Evolutionary conservation across 2,329 filamentous ascomycete genomes (phyloP).

Genomic region (Pestalotiopsis sp.): DNA sequence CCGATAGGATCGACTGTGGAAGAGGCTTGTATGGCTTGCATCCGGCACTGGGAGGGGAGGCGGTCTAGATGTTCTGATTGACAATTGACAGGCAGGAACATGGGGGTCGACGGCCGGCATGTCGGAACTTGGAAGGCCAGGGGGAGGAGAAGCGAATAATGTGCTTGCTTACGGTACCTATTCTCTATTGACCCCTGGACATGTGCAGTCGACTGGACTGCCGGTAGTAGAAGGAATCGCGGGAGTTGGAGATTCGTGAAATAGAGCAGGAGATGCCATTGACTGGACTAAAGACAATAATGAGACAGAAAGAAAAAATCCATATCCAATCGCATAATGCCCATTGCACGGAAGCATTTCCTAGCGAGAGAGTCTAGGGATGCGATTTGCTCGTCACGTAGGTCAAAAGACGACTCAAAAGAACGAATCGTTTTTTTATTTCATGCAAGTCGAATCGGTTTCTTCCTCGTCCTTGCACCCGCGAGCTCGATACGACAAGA

Average conservation of each 20-base stretch:
- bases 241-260: background rate
- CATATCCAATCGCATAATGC: background rate
- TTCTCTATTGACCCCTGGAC: background rate
- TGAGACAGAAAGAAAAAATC: background rate
- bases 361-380: background rate
- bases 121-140: background rate
- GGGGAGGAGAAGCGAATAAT: background rate
- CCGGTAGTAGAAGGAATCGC: background rate
- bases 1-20: background rate
- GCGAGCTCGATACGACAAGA: background rate
- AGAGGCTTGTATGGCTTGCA: background rate
- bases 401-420: background rate
- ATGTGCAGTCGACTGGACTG: background rate
- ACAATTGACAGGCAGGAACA: background rate
- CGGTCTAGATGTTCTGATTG: background rate
- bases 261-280: background rate
- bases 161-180: background rate
- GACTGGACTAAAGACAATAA: background rate
- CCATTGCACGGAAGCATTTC: background rate
- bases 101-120: background rate
- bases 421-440: background rate
- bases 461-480: background rate
- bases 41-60: background rate
- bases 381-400: background rate
- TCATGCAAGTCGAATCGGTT: background rate